phyloP scores from a whole-genome alignment of 192 early-diverging fungal genomes.

The Lunasporangiospora selenospora region DNA sequence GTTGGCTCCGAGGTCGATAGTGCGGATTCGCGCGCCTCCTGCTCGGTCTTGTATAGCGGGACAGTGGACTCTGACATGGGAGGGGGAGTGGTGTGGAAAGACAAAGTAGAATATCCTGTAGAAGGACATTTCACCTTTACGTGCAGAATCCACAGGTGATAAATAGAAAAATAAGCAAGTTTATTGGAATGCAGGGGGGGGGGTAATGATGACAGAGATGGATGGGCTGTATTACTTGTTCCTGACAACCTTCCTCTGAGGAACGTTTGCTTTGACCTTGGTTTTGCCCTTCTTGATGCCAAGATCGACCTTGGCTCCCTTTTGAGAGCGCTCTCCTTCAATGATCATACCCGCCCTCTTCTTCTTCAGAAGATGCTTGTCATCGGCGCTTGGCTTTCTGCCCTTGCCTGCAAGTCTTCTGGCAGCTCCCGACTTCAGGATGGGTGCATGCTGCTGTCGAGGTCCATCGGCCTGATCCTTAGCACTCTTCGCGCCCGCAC shows the following conservation, averaged over 20 bases:
- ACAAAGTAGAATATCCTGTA: too few relatives aligned
- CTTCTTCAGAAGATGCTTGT: slow-evolving; percentile 34
- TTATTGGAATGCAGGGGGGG: background rate
- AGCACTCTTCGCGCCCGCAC: slow-evolving; percentile 8
- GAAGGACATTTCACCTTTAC: too few relatives aligned
- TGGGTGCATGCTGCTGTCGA: slow-evolving; percentile 33
- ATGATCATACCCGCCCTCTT: slow-evolving; percentile 35
- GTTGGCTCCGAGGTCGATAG: too few relatives aligned
- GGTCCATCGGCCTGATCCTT: slow-evolving; percentile 4
- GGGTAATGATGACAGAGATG: background rate
- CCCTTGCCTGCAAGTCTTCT: slow-evolving; percentile 38
- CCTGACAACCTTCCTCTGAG: slow-evolving; percentile 49
- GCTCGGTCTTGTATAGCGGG: too few relatives aligned
- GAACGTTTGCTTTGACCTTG: slow-evolving; percentile 45
- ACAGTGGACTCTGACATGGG: too few relatives aligned
- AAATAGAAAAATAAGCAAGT: too few relatives aligned
- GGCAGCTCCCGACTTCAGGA: slow-evolving; percentile 34
- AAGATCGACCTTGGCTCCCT: slow-evolving; percentile 44
- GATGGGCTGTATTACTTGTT: slow-evolving; percentile 12
- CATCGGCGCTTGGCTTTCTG: slow-evolving; percentile 35
- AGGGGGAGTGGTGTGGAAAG: too few relatives aligned
- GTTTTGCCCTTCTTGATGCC: slow-evolving; percentile 49
- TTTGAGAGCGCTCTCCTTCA: slow-evolving; percentile 42
- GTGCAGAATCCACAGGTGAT: too few relatives aligned
- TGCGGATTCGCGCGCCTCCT: too few relatives aligned